Base-by-base conservation (phyloP, 768 basidiomycete species). In the Coprinopsis cinerea region DNA sequence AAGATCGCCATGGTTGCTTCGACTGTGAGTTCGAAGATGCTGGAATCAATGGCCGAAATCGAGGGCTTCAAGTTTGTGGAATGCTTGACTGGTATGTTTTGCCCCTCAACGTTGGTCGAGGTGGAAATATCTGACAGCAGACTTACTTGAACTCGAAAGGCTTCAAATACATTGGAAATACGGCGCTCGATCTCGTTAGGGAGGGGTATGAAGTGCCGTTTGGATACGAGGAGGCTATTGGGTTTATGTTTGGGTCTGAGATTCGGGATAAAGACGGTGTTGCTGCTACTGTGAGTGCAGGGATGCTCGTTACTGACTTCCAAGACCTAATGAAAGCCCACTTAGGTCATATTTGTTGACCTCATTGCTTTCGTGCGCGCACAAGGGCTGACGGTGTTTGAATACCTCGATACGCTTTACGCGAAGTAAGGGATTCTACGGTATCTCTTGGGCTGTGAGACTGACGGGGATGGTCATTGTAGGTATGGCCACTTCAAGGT, bases 181-280 rank as follows among this genome's bases (percentile, higher is more conserved):
- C 82, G 7, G 88, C 85, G 2, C 66, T 90, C 28, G 67, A 72
- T 44, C 75, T 92, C 14, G 82, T 76, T 13, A 61, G 67, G 36
- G 66, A 81, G 32, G 91, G 89, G 1, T 88, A 77, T 58, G 77
- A 83, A 35, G 83, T 85, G 9, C 79, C 77, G 0, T 92, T 93
- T 58, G 89, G 84, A 9, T 94, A 94, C 59, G 92, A 94, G 60
- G 92, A 94, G 66, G 92, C 92, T 1, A 92, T 94, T 48, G 92
- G 92, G 2, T 94, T 79, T 61, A 92, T 92, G 89, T 82, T 91
- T 63, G 88, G 88, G 23, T 70, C 78, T 13, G 70, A 81, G 23
- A 79, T 93, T 55, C 74, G 86, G 28, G 92, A 94, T 62, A 94
- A 94, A 62, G 92, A 94, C 61, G 92, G 92, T 2, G 79, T 94